phyloP scores from a whole-genome alignment of 805 yeast species.

The Spathaspora arborariae region DNA sequence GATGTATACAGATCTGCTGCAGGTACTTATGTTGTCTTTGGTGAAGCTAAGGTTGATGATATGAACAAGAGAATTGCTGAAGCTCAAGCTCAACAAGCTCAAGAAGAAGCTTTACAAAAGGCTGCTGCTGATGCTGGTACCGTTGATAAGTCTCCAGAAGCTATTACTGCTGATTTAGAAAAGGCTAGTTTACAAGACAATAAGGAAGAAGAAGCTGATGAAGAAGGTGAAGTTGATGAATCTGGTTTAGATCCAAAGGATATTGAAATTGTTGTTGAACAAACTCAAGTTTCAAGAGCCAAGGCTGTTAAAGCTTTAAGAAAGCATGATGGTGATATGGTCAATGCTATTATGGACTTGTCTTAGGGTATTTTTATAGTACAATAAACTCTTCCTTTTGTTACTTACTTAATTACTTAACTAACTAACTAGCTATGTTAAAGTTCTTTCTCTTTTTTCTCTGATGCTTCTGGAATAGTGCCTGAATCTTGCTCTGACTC shows the following conservation, averaged over 20 bases:
- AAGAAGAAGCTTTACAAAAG: conserved; percentile 41
- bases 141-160: conserved; percentile 63
- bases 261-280: conserved; percentile 83
- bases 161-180: conserved; percentile 80
- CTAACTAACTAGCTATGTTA: neutral
- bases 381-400: no score
- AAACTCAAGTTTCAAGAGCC: conserved; percentile 82
- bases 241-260: conserved; percentile 80
- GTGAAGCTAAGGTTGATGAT: conserved; percentile 97
- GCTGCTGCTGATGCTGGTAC: conserved; percentile 35
- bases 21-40: conserved; percentile 94
- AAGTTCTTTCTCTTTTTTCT: conserved; percentile 1
- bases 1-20: conserved; percentile 92
- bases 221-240: conserved; percentile 69
- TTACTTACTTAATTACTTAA: neutral
- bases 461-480: neutral
- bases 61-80: conserved; percentile 82
- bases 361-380: no score
- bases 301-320: conserved; percentile 90
- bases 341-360: conserved; percentile 90
- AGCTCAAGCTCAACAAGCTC: conserved; percentile 74
- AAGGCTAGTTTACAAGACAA: conserved; percentile 53
- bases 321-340: conserved; percentile 89
- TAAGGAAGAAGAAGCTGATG: conserved; percentile 20
- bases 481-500: neutral